Conservation (phyloP, 2,329 filamentous ascomycete species). For the Aureobasidium namibiae region DNA sequence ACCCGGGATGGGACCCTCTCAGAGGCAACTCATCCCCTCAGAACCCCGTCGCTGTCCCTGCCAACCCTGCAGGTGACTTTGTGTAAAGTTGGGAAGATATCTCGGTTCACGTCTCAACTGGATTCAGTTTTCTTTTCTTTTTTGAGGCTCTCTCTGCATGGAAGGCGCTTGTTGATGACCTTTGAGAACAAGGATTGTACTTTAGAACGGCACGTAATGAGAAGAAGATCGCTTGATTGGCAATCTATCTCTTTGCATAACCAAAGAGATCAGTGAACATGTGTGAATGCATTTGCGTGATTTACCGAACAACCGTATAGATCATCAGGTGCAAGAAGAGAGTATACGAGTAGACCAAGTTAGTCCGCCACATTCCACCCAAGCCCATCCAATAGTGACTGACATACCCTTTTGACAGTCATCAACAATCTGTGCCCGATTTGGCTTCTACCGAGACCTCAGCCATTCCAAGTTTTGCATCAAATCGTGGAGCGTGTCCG, state of each 20-base stretch:
- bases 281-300: too few relatives aligned
- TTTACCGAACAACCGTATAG: too few relatives aligned
- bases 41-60: not conserved
- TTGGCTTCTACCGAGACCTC: not conserved
- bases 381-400: too few relatives aligned
- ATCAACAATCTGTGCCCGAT: too few relatives aligned
- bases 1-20: too few relatives aligned
- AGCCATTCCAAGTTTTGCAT: not conserved
- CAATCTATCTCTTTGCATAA: not conserved
- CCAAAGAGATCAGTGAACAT: too few relatives aligned
- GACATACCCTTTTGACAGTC: too few relatives aligned
- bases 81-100: not conserved
- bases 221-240: not conserved
- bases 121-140: not conserved
- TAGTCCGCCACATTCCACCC: too few relatives aligned
- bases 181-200: not conserved
- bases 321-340: too few relatives aligned
- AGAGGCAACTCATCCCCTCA: conserved; percentile 3
- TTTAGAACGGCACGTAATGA: not conserved
- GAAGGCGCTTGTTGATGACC: not conserved
- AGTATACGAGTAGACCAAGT: too few relatives aligned
- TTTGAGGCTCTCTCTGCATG: not conserved
- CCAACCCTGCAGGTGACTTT: not conserved
- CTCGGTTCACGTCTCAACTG: too few relatives aligned
- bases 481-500: not conserved